phyloP scores from a whole-genome alignment of 2,329 filamentous ascomycete species.

The Neonectria ditissima region DNA sequence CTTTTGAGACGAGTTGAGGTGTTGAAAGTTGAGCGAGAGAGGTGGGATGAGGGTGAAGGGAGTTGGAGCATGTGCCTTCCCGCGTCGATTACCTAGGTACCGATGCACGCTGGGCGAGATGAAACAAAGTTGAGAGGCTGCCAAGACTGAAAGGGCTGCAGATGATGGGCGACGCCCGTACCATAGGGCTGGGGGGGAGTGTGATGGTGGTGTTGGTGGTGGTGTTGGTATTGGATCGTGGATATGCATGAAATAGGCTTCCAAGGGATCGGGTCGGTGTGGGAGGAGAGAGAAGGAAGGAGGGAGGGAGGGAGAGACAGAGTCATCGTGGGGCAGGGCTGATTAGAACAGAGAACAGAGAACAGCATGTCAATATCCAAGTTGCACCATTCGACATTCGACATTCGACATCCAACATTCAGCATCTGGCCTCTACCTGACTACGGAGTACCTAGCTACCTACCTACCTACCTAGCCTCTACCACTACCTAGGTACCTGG shows the following conservation, averaged over 20 bases:
- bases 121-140: neutral
- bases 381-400: too few species aligned
- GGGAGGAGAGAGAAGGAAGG: neutral
- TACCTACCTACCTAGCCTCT: too few species aligned
- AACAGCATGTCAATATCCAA: neutral
- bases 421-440: neutral
- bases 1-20: too few species aligned
- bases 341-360: too few species aligned
- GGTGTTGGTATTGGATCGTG: neutral
- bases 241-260: neutral
- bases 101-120: neutral
- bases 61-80: neutral
- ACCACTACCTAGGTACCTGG: too few species aligned
- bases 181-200: constrained; percentile 1
- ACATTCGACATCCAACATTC: neutral
- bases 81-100: too few species aligned
- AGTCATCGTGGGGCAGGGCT: neutral
- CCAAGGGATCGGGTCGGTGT: neutral
- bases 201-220: neutral
- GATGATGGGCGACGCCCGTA: constrained; percentile 1
- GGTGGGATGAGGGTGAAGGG: neutral
- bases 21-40: neutral
- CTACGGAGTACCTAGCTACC: too few species aligned
- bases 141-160: neutral
- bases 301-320: too few species aligned